Percentiles rank a stretch among this genome's conserved stretches.
These are phyloP conservation scores for Anthracocystis panici-leucophaei DNA, from an alignment of 1,284 basidiomycete species.

Conservation along the genomic window DNA sequence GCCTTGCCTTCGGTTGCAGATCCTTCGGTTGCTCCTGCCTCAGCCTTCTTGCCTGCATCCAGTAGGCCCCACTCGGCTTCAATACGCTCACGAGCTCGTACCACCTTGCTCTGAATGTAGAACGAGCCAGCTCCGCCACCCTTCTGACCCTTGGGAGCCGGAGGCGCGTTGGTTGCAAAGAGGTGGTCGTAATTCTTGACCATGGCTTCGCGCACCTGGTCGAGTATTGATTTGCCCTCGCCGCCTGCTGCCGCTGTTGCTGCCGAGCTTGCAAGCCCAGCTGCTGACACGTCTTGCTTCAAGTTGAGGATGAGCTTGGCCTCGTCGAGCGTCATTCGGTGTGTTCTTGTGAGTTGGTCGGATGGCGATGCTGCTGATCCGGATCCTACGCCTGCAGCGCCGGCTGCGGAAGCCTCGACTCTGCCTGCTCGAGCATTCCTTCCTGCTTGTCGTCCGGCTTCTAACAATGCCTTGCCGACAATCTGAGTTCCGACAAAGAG, in stretches of 20 bases:
- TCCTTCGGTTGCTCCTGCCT: slow-evolving; percentile 22
- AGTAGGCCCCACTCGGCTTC: slow-evolving; percentile 78
- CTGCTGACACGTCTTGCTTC: slow-evolving; percentile 75
- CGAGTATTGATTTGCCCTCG: slow-evolving; percentile 47
- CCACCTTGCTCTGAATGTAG: slow-evolving; percentile 96
- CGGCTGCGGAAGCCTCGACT: slow-evolving; percentile 78
- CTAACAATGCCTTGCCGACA: slow-evolving; percentile 88
- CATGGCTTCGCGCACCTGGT: slow-evolving; percentile 53
- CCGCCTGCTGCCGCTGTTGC: slow-evolving; percentile 18
- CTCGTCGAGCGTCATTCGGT: slow-evolving; percentile 95
- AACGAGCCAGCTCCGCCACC: slow-evolving; percentile 67
- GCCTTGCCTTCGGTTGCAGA: slow-evolving; percentile 21
- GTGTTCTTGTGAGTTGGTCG: slow-evolving; percentile 74
- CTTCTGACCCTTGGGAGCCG: slow-evolving; percentile 66
- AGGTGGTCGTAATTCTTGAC: slow-evolving; percentile 86
- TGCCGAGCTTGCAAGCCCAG: slow-evolving; percentile 24
- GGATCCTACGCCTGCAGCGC: slow-evolving; percentile 74
- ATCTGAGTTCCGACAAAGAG: slow-evolving; percentile 83
- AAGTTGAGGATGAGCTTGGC: slow-evolving; percentile 92
- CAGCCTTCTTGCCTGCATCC: slow-evolving; percentile 36
- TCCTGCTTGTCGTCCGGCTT: slow-evolving; percentile 90
- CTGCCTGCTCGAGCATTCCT: slow-evolving; percentile 86
- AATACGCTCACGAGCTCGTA: slow-evolving; percentile 91
- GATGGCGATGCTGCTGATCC: slow-evolving; percentile 63
- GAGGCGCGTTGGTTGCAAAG: slow-evolving; percentile 83